Conservation (phyloP, 495 filamentous ascomycete species). For the Choiromyces venosus region DNA sequence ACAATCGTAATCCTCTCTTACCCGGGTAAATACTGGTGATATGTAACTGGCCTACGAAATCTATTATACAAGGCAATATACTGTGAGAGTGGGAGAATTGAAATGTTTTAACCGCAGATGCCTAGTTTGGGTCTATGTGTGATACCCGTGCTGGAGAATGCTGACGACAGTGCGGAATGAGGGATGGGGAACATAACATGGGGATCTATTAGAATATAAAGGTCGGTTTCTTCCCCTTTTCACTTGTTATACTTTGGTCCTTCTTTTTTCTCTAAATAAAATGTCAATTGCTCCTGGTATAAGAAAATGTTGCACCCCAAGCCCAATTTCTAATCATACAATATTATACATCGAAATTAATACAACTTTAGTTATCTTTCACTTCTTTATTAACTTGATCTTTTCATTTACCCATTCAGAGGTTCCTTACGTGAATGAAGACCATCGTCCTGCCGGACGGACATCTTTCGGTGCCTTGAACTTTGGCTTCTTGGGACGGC, state of each 20-base stretch:
- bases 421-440: neutral
- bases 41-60: neutral
- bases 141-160: neutral
- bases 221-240: neutral
- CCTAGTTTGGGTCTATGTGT: neutral
- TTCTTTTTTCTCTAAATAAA: neutral
- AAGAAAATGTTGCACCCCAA: neutral
- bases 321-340: neutral
- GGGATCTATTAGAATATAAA: neutral
- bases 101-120: neutral
- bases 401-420: neutral
- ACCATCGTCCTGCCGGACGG: neutral
- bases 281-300: neutral
- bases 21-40: neutral
- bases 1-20: neutral
- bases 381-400: neutral
- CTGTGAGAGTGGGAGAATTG: neutral
- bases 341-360: neutral
- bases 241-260: neutral
- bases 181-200: neutral
- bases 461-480: conserved; percentile 12
- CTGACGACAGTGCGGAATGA: neutral
- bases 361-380: neutral
- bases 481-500: conserved; percentile 15
- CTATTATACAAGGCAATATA: neutral